Conservation (phyloP, 441 rosid species). For the Erysimum cheiri region DNA sequence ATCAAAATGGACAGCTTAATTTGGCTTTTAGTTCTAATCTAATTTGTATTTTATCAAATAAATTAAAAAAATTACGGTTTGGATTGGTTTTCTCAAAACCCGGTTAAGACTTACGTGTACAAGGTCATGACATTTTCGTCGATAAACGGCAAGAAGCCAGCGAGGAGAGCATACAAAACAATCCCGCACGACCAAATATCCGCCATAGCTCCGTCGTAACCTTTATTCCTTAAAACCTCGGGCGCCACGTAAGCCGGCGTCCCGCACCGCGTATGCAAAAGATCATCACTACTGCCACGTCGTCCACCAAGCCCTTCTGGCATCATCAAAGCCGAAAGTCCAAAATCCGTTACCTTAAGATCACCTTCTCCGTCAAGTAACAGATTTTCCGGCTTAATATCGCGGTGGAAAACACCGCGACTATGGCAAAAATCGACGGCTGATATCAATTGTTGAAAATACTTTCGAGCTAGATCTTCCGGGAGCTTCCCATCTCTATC, state of each 20-base stretch:
- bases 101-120: slow-evolving; percentile 50
- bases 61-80: not conserved
- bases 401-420: slow-evolving; percentile 84
- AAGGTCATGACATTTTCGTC: slow-evolving; percentile 75
- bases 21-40: not conserved
- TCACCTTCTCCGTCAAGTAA: slow-evolving; percentile 73
- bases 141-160: slow-evolving; percentile 83
- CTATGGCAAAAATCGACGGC: slow-evolving; percentile 92
- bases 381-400: slow-evolving; percentile 83
- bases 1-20: not conserved
- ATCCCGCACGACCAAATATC: slow-evolving; percentile 96
- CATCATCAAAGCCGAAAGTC: slow-evolving; percentile 66
- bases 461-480: slow-evolving; percentile 73
- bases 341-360: slow-evolving; percentile 84
- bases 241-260: slow-evolving; percentile 93
- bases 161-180: slow-evolving; percentile 78
- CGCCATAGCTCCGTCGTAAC: slow-evolving; percentile 78
- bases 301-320: slow-evolving; percentile 62
- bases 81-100: too few species aligned
- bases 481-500: slow-evolving; percentile 68
- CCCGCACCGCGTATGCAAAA: slow-evolving; percentile 82
- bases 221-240: slow-evolving; percentile 79
- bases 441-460: slow-evolving; percentile 76
- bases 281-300: slow-evolving; percentile 67
- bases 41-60: not conserved